Base-by-base conservation (phyloP, 331 rosid species). In the Quercus phellos region DNA sequence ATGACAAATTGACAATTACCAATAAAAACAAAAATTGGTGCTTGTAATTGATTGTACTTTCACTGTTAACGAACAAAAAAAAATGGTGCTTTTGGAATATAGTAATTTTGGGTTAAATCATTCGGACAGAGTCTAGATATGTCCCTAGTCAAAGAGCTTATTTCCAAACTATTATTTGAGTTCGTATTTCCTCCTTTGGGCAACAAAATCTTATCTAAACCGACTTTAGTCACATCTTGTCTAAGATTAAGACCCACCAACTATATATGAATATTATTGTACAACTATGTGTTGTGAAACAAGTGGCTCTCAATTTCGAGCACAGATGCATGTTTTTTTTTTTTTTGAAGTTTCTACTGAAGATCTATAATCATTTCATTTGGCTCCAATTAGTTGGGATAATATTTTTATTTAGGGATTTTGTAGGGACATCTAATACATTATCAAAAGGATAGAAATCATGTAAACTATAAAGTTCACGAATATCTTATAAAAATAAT, bases 231-330 rank as follows among this genome's bases (percentile, higher is more conserved):
- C 29, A 7, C 30, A 27, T 56, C 72, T 30, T 58, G 9, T 56
- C 51, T 18, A 12, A 6, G 10, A 51, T n/a, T 32, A 11, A 4
- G 70, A 54, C 63, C 42, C 72, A 4, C 61, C n/a, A 9, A 74
- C 50, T n/a, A 18, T 50, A 38, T 29, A 9, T 38, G 12, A 74
- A 26, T 29, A 17, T 38, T 32, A 74, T 2, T 0, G 42, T 17
- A 51, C 55, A 11, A 11, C 38, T 12, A 6, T 32, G 56, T 19
- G 72, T 13, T 24, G 68, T 14, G 14, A 43, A 8, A 63, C 69
- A 77, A 66, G 76, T 80, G 85, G 72, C 78, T 3, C 19, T 2
- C 19, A 29, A 12, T 27, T 1, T 51, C 16, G 34, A 43, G 42
- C 68, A 51, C 72, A 21, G 3, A 67, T 21, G 32, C n/a, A 5